Conservation (phyloP, 371 early-diverging fungal genomes). For the Apophysomyces trapeziformis region DNA sequence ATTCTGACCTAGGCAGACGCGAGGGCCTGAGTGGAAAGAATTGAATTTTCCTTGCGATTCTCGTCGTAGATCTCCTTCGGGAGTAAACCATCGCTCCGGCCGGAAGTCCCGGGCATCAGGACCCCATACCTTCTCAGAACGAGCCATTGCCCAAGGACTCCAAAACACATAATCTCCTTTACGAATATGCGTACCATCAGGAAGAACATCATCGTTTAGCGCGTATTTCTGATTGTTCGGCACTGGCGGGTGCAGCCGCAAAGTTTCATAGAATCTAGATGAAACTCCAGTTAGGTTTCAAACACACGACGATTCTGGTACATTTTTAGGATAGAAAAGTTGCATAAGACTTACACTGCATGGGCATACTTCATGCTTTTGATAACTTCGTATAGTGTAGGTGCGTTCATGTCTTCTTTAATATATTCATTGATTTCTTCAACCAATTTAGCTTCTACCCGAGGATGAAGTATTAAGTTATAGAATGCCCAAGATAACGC, state of each 20-base stretch:
- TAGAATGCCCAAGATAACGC: constrained; percentile 76
- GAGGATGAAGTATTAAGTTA: constrained; percentile 57
- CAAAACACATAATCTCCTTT: constrained; percentile 60
- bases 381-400: constrained; percentile 44
- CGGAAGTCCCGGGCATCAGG: constrained; percentile 57
- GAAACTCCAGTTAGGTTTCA: not conserved
- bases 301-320: not conserved
- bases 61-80: constrained; percentile 40
- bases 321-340: not conserved
- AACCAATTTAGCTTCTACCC: constrained; percentile 56
- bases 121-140: constrained; percentile 65
- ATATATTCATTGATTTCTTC: constrained; percentile 58
- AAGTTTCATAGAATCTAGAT: constrained; percentile 54
- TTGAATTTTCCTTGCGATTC: constrained; percentile 51
- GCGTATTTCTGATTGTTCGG: constrained; percentile 70
- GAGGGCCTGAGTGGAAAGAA: constrained; percentile 72
- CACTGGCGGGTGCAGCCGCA: constrained; percentile 75
- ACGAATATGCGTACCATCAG: constrained; percentile 66
- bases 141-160: constrained; percentile 58
- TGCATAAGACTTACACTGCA: constrained; percentile 46
- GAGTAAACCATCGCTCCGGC: constrained; percentile 68
- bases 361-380: constrained; percentile 62
- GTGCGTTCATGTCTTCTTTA: constrained; percentile 25
- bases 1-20: constrained; percentile 64
- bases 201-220: constrained; percentile 69